phyloP scores from a whole-genome alignment of 208 protist genomes.

The Phytomonas francai region DNA sequence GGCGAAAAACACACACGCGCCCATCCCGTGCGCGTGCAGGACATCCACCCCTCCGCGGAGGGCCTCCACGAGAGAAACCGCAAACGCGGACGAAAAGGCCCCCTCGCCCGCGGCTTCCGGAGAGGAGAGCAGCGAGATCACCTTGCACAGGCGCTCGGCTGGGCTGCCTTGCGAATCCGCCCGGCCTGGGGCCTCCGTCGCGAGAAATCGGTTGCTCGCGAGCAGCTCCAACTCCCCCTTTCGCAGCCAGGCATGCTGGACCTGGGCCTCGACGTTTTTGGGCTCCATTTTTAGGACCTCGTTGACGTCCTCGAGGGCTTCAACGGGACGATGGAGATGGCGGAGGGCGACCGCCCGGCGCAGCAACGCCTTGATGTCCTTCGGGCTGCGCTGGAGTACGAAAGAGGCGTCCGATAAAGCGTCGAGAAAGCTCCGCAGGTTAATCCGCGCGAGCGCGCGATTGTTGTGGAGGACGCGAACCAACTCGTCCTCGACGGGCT shows the following conservation, averaged over 20 bases:
- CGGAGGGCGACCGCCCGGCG: slow-evolving; percentile 26
- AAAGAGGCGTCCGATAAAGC: slow-evolving; percentile 22
- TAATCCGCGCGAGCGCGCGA: slow-evolving; percentile 22
- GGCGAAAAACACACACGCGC: no score
- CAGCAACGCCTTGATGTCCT: slow-evolving; percentile 38
- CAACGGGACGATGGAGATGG: slow-evolving; percentile 22
- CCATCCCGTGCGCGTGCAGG: not conserved
- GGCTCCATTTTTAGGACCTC: slow-evolving; percentile 18
- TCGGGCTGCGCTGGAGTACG: slow-evolving; percentile 21
- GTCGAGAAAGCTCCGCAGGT: slow-evolving; percentile 16
- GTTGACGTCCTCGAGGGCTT: slow-evolving; percentile 26
- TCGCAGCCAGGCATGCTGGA: slow-evolving; percentile 11
- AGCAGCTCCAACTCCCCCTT: slow-evolving; percentile 25
- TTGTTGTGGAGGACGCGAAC: slow-evolving; percentile 30
- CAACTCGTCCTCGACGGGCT: slow-evolving; percentile 17
- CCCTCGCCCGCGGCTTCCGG: not conserved
- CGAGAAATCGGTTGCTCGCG: slow-evolving; percentile 4
- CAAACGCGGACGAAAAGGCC: not conserved
- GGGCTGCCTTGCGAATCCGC: not conserved
- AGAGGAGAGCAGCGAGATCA: not conserved
- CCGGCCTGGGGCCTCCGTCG: not conserved
- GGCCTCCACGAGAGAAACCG: not conserved
- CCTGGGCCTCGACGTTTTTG: slow-evolving; percentile 19
- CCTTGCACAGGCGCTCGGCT: not conserved
- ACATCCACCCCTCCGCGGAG: not conserved